Conservation (phyloP, 331 rosid genomes). For the Arachis monticola region DNA sequence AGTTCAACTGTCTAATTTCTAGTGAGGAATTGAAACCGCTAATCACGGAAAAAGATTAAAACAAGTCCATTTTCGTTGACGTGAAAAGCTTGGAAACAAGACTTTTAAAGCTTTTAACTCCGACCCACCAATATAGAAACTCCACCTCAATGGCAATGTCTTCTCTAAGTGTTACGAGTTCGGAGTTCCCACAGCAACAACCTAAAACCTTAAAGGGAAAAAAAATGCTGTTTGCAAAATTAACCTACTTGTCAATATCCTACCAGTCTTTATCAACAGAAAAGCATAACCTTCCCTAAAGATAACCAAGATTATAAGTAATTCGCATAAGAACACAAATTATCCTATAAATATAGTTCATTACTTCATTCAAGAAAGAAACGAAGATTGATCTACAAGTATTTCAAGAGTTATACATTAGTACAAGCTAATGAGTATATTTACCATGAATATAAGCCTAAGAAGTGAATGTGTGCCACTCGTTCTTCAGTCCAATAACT, state of each 20-base stretch:
- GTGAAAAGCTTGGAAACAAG: constrained; percentile 4
- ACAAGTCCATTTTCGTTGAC: constrained; percentile 13
- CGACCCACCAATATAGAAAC: neutral
- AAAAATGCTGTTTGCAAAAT: neutral
- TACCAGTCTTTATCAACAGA: neutral
- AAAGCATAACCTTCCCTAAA: neutral
- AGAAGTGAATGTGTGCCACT: neutral
- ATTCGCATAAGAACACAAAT: neutral
- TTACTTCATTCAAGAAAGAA: neutral
- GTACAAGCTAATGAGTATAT: neutral
- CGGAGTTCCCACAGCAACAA: neutral
- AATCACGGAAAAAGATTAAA: constrained; percentile 43
- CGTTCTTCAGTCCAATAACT: neutral
- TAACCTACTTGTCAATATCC: neutral
- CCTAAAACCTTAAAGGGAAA: neutral
- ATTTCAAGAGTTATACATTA: constrained; percentile 30
- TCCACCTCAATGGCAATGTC: neutral
- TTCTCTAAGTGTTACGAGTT: neutral
- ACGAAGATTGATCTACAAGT: neutral
- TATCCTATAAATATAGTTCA: neutral
- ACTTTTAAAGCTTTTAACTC: constrained; percentile 17
- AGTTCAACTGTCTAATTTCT: constrained; percentile 14
- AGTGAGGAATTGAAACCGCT: constrained; percentile 12
- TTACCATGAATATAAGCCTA: neutral
- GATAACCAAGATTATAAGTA: neutral